Conservation (phyloP, 2,329 filamentous ascomycete genomes). For the Epichloe uncinata region DNA sequence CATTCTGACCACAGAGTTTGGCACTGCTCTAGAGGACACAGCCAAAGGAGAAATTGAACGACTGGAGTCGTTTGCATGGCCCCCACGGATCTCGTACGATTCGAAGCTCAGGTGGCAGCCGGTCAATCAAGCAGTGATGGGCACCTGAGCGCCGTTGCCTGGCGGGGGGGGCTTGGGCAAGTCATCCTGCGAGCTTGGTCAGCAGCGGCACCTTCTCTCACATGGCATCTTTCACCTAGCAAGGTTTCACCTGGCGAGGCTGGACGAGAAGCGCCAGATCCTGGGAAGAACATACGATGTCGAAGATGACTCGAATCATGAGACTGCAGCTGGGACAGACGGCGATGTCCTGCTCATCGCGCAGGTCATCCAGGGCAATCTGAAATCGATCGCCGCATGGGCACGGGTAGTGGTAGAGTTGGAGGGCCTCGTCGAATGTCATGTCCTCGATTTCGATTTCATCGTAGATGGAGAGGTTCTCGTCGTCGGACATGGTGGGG, state of each 20-base stretch:
- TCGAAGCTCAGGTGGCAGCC: too few relatives aligned
- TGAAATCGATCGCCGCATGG: slow-evolving; percentile 96
- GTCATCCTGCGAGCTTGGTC: slow-evolving; percentile 23
- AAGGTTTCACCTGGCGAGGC: background rate
- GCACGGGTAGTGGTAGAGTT: slow-evolving; percentile 93
- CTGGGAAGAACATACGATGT: slow-evolving; percentile 44
- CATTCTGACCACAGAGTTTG: too few relatives aligned
- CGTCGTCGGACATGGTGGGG: slow-evolving; percentile 45
- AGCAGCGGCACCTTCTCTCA: background rate
- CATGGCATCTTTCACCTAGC: background rate
- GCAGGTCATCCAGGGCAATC: slow-evolving; percentile 70
- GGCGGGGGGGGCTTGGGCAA: slow-evolving; percentile 26
- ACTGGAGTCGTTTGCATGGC: too few relatives aligned
- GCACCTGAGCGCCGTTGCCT: slow-evolving; percentile 21
- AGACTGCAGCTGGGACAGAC: slow-evolving; percentile 95
- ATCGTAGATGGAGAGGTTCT: slow-evolving; percentile 69
- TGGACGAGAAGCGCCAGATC: too few relatives aligned
- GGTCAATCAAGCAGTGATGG: slow-evolving; percentile 23
- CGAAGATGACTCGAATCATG: slow-evolving; percentile 93
- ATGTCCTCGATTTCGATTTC: slow-evolving; percentile 99
- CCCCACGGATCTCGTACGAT: background rate
- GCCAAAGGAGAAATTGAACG: too few relatives aligned
- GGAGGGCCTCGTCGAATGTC: slow-evolving; percentile 69
- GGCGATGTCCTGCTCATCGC: slow-evolving; percentile 86
- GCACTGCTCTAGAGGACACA: too few relatives aligned